These are phyloP conservation scores for Calonectria naviculata DNA, from an alignment of 2,329 filamentous ascomycete species.

Conservation along the genomic window DNA sequence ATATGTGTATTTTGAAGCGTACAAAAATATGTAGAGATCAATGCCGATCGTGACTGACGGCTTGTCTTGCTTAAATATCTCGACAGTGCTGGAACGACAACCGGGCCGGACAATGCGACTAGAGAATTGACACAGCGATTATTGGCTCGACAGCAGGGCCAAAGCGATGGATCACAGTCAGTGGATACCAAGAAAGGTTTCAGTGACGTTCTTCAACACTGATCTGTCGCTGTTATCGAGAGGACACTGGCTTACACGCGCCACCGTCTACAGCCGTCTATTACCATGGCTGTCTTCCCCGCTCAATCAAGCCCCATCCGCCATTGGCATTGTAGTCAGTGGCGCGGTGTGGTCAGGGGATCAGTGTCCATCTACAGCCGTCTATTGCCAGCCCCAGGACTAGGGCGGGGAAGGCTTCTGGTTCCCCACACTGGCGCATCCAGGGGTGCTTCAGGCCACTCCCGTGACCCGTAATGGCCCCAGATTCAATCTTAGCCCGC, in stretches of 20 bases:
- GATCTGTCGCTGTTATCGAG: neutral
- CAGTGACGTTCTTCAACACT: neutral
- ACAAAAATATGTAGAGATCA: neutral
- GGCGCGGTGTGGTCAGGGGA: neutral
- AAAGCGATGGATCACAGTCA: neutral
- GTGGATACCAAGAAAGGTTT: neutral
- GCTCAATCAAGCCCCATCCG: neutral
- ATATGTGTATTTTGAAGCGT: neutral
- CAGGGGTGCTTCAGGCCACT: neutral
- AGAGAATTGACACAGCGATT: neutral
- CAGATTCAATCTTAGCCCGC: neutral
- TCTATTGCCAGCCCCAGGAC: constrained; percentile 18
- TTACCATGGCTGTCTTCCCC: neutral
- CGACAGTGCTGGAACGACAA: neutral
- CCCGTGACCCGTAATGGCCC: constrained; percentile 3
- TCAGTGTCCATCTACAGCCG: constrained; percentile 18
- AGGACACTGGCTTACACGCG: neutral
- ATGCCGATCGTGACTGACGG: neutral
- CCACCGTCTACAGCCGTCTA: constrained; percentile 13
- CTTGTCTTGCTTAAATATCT: neutral
- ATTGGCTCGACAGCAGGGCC: neutral
- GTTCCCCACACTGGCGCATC: neutral
- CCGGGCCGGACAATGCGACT: neutral
- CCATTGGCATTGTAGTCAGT: neutral
- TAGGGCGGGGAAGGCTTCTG: constrained; percentile 10